Conservation (phyloP, 305 asterid genomes). For the Withania somnifera region DNA sequence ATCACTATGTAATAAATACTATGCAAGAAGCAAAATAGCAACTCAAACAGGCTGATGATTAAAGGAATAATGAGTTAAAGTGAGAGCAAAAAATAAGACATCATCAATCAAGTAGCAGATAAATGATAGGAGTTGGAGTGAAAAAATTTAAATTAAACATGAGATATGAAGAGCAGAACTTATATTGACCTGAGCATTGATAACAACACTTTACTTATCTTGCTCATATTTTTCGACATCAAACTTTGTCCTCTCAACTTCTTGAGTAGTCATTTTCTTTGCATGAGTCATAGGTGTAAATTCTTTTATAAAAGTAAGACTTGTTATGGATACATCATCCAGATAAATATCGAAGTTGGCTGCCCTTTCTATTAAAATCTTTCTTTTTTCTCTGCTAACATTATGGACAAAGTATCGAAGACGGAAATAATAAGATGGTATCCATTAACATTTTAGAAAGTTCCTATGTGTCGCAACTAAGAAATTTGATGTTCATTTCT, state of each 20-base stretch:
- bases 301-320: constrained; percentile 76
- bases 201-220: constrained; percentile 86
- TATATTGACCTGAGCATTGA: constrained; percentile 74
- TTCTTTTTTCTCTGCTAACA: constrained; percentile 87
- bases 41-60: neutral
- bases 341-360: constrained; percentile 77
- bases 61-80: neutral
- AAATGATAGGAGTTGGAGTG: neutral
- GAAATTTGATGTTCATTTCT: neutral
- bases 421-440: neutral
- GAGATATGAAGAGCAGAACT: neutral
- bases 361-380: constrained; percentile 76
- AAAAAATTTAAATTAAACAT: neutral
- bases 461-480: neutral
- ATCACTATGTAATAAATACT: no score
- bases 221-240: constrained; percentile 96
- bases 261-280: constrained; percentile 96
- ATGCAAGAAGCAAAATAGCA: neutral
- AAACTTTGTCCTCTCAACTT: constrained; percentile 94
- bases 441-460: neutral
- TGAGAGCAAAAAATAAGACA: neutral
- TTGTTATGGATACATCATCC: constrained; percentile 90
- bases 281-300: constrained; percentile 97
- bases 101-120: neutral
- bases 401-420: constrained; percentile 24